Percentiles rank a stretch among this genome's conserved stretches.
phyloP scores from a whole-genome alignment of 129 eudicot genomes.

The Chrysanthemum lavandulifolium region DNA sequence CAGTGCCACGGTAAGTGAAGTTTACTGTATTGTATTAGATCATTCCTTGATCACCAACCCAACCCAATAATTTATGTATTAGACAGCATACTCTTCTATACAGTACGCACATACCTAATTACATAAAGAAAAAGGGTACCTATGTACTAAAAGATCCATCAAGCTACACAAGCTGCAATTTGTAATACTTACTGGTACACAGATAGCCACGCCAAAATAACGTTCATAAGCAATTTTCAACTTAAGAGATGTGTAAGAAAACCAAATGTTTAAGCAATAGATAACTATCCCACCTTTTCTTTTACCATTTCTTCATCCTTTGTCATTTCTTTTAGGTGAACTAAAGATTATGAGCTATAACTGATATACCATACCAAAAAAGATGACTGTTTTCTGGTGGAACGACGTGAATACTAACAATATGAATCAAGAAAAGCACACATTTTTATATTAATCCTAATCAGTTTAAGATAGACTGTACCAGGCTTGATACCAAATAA shows the following conservation, averaged over 20 bases:
- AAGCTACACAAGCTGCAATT: slow-evolving; percentile 4
- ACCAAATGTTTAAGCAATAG: background rate
- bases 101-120: background rate
- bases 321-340: too few relatives aligned
- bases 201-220: background rate
- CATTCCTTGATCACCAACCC: too few relatives aligned
- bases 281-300: background rate
- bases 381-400: too few relatives aligned
- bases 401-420: too few relatives aligned
- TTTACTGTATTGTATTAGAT: too few relatives aligned
- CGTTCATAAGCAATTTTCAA: background rate
- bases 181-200: background rate
- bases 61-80: too few relatives aligned
- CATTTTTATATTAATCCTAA: background rate
- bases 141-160: background rate
- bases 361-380: too few relatives aligned
- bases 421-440: background rate
- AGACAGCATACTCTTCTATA: background rate
- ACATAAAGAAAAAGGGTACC: background rate
- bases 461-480: background rate
- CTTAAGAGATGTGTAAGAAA: background rate
- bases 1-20: too few relatives aligned
- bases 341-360: too few relatives aligned
- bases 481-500: background rate
- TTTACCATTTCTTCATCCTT: too few relatives aligned